Base-by-base conservation (phyloP, 1,139 yeast genomes). In the Scheffersomyces titani region DNA sequence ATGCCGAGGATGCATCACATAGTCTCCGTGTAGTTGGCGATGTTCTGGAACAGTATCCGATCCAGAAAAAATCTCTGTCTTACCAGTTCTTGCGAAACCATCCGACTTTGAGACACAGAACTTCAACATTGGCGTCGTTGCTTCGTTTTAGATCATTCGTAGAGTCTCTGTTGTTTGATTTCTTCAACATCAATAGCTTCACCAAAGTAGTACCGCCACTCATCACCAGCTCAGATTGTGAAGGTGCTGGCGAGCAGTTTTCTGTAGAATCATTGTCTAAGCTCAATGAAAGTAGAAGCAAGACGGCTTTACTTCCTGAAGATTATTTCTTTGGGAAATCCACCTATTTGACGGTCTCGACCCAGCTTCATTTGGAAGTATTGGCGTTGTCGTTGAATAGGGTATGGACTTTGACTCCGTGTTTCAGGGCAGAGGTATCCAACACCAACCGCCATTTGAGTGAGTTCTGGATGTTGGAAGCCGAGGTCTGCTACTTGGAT, bases 381-480 rank as follows among this genome's bases (percentile, higher is more conserved):
- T 73, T 91, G 54, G 84, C 96, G 6, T 82, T 87, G 54, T 89
- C 97, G 0, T 70, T 93, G 47, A 83, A 86, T 52, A 76, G 96
- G 50, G 98, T 90, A 0, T 96, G 97, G 97, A 87, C 96, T 0
- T 70, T 94, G 51, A 81, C 93, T 0, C 99, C 99, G 0, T 92
- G 97, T 58, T 96, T 96, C 69, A 78, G 99, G 59, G 99, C 99
- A 0, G 99, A 96, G 68, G 84, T 84, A 53, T 90, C 97, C 54
- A 92, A 92, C 65, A 96, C 99, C 0, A 90, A 87, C 64, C 81
- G 99, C 52, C 99, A 96, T 70, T 74, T 96, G 60, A 85, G 96
- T 60, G 99, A 96, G 70, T 96, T 96, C 71, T 94, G 98, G 98
- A 93, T 96, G 98, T 75, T 94, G 3, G 99, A 96, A 71, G 97